A percentile compares a stretch with the other conserved stretches of the same genome.
These are phyloP conservation scores for Ascochyta lentis DNA, from an alignment of 2,329 filamentous ascomycete genomes.

Conservation along the genomic window DNA sequence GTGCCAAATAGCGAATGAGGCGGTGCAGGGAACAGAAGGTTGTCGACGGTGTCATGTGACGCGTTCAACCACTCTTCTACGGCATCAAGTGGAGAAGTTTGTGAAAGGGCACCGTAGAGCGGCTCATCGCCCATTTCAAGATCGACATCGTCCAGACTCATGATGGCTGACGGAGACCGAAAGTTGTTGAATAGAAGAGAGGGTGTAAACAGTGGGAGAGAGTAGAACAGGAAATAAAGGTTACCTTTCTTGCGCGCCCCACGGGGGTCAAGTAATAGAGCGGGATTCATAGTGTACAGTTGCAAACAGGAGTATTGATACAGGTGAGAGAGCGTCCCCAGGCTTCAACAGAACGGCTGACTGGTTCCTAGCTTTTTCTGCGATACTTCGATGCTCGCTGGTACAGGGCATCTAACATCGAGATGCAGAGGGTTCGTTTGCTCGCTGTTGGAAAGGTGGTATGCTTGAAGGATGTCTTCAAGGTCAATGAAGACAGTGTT, in stretches of 20 bases:
- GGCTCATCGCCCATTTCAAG: constrained; percentile 10
- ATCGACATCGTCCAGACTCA: constrained; percentile 4
- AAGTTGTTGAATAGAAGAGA: not conserved
- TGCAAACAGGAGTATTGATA: constrained; percentile 8
- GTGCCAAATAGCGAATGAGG: not conserved
- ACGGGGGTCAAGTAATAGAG: constrained; percentile 36
- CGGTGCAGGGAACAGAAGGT: not conserved
- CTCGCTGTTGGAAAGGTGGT: constrained; percentile 3
- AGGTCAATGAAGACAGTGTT: not conserved
- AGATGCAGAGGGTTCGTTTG: constrained; percentile 18
- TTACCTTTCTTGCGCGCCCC: constrained; percentile 36
- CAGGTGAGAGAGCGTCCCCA: constrained; percentile 21
- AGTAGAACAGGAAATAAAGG: constrained; percentile 12
- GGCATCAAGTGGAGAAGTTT: constrained; percentile 1
- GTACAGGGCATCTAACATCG: constrained; percentile 23
- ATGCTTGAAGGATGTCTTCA: not conserved
- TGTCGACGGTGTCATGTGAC: constrained; percentile 1
- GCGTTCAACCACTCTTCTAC: constrained; percentile 8
- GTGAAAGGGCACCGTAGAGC: not conserved
- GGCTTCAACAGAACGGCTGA: not conserved
- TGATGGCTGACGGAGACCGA: not conserved
- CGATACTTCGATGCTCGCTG: constrained; percentile 20
- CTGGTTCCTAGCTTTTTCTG: constrained; percentile 16
- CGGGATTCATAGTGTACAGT: constrained; percentile 30
- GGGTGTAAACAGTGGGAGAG: not conserved